Percentiles rank a stretch among this genome's conserved stretches.
Conservation (phyloP, 768 basidiomycete species). For the Rhizopogon sp. region DNA sequence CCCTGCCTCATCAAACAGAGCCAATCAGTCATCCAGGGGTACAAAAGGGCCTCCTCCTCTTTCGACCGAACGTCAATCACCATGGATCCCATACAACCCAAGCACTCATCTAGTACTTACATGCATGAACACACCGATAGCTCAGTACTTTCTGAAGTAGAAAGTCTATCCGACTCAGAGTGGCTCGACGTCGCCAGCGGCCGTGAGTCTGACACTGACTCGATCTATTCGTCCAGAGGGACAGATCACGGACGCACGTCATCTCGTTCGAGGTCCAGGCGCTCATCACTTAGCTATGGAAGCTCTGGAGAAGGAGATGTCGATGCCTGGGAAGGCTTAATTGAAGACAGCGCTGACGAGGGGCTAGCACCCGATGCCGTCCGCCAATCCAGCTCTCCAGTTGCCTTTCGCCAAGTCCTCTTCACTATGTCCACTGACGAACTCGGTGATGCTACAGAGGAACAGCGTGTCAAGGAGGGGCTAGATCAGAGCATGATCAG, state of each 20-base stretch:
- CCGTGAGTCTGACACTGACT: conserved; percentile 63
- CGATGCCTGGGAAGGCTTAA: conserved; percentile 76
- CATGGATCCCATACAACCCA: conserved; percentile 16
- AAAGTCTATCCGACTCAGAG: conserved; percentile 72
- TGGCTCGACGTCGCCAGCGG: conserved; percentile 77
- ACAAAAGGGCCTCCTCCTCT: conserved; percentile 26
- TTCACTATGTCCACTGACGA: conserved; percentile 26
- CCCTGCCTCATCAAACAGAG: conserved; percentile 5
- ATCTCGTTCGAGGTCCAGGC: conserved; percentile 55
- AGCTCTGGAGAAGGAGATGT: conserved; percentile 68
- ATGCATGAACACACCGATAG: conserved; percentile 33
- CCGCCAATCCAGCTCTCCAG: conserved; percentile 14
- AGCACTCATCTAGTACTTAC: conserved; percentile 7
- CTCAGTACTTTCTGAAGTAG: conserved; percentile 53
- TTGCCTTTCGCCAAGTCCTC: conserved; percentile 14
- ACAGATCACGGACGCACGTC: conserved; percentile 54
- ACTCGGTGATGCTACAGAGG: conserved; percentile 45
- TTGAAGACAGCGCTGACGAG: conserved; percentile 58
- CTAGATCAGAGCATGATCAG: conserved; percentile 82
- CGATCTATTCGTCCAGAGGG: conserved; percentile 49
- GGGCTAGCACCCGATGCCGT: conserved; percentile 19
- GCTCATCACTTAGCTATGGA: conserved; percentile 63
- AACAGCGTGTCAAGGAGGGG: conserved; percentile 65
- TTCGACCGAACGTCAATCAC: conserved; percentile 12
- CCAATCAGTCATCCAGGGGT: conserved; percentile 9